These are phyloP conservation scores for Mycena polygramma DNA, from an alignment of 768 basidiomycete species.

Conservation along the genomic window DNA sequence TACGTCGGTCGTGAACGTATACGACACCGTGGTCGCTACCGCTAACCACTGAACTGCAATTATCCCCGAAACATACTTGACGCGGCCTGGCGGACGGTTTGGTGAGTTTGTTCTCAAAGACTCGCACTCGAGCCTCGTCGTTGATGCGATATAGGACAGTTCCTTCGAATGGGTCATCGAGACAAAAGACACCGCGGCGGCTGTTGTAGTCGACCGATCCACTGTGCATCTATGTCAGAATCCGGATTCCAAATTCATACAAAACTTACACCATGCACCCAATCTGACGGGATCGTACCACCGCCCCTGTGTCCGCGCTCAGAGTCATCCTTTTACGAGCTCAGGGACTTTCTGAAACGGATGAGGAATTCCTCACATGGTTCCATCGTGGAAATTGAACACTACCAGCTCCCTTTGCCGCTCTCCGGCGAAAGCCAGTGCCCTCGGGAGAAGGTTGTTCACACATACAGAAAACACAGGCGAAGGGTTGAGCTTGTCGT, in stretches of 20 bases:
- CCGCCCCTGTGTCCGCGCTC: neutral
- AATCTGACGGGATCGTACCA: neutral
- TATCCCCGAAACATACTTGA: constrained; percentile 28
- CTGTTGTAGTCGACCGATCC: constrained; percentile 27
- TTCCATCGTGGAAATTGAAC: too few relatives aligned
- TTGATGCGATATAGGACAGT: constrained; percentile 5
- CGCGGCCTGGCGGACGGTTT: constrained; percentile 2
- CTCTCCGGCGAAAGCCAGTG: neutral
- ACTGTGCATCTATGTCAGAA: constrained; percentile 19
- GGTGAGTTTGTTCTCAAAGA: neutral
- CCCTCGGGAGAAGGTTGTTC: neutral
- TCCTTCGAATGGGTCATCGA: constrained; percentile 18
- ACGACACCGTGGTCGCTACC: constrained; percentile 36
- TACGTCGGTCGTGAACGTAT: constrained; percentile 23
- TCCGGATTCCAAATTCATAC: neutral
- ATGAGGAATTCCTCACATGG: too few relatives aligned
- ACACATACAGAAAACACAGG: neutral
- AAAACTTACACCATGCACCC: constrained; percentile 30
- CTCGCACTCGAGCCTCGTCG: neutral
- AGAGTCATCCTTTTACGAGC: too few relatives aligned
- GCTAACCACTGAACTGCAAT: constrained; percentile 24
- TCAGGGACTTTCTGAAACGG: too few relatives aligned
- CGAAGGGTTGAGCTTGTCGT: neutral
- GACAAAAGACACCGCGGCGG: constrained; percentile 31
- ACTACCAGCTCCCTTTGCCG: neutral